phyloP scores from a whole-genome alignment of 2,329 filamentous ascomycete genomes.

The Aureobasidium sp. region DNA sequence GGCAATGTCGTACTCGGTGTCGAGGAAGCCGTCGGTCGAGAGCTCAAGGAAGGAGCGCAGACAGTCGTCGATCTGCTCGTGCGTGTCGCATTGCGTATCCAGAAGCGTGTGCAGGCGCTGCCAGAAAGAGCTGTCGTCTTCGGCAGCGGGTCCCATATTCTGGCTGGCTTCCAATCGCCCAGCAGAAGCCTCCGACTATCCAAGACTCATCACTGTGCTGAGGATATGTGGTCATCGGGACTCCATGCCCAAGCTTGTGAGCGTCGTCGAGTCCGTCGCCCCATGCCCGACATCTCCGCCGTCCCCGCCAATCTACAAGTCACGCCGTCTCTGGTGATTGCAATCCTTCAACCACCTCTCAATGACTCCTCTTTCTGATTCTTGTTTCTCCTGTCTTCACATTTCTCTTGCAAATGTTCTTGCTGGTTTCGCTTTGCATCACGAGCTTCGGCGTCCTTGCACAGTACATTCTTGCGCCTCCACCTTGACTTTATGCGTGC shows the following conservation, averaged over 20 bases:
- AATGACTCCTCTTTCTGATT: not conserved
- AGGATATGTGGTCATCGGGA: not conserved
- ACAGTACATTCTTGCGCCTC: not conserved
- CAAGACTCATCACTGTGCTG: constrained; percentile 7
- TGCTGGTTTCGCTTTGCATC: no score
- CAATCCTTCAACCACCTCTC: not conserved
- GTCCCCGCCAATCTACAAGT: not conserved
- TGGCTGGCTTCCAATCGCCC: constrained; percentile 22
- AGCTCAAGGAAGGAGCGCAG: constrained; percentile 69
- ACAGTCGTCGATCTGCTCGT: constrained; percentile 72
- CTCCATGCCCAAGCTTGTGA: not conserved
- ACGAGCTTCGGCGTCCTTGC: no score
- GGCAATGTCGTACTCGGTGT: constrained; percentile 70
- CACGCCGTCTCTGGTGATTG: not conserved
- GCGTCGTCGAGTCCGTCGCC: not conserved
- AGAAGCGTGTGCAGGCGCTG: constrained; percentile 56
- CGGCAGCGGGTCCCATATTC: constrained; percentile 48
- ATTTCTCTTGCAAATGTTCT: not conserved
- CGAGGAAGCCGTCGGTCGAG: constrained; percentile 58
- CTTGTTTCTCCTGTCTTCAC: not conserved
- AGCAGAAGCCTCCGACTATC: constrained; percentile 13
- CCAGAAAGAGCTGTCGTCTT: constrained; percentile 77
- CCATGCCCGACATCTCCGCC: not conserved
- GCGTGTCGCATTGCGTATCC: constrained; percentile 42
- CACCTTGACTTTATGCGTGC: not conserved